Evolutionary conservation across 306 rosid genomes (phyloP), one percentile per base, ranked within the genome.

Genomic region (Adenanthera pavonina): DNA sequence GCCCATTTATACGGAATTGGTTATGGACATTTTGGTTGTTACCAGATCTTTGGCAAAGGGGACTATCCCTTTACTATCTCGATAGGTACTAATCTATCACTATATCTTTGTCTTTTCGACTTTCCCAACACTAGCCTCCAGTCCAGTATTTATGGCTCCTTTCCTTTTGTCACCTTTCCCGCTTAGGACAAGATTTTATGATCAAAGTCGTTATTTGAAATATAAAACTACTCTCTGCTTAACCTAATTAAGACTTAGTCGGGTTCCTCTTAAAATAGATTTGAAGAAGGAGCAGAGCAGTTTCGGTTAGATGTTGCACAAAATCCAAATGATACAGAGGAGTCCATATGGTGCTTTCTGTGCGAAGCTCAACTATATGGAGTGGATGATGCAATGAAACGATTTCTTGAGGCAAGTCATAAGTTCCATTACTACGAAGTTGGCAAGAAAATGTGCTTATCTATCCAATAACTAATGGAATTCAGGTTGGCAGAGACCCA

Each of bases 31-130:
- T 75, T 51, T 86, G 69, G 40, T 81, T 84, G 77, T 74, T 80
- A 46, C 73, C 95, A 95, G 99, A 93, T 91, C 97, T 95, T 85
- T 95, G 99, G 99, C 97, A 95, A 85, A 95, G 97, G 81, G 97
- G 97, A 13, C 87, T 93, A 6, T 90, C 99, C 61, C 92, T 93
- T 71, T 95, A 95, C 92, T 93, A 92, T 46, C 74, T 69, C 8
- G 56, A 69, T 5, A 69, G 74, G 74, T 69, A 46, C 74, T 44
- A 11, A 20, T 33, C 74, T 44, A 11, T 12, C 15, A 12, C 54
- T 44, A 20, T 46, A 30, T 68, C 36, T n/a, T 19, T n/a, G 72
- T 20, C 33, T 66, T 3, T 67, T 67, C 49, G 49, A 67, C 16
- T 44, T 67, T 41, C 72, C 51, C 9, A 8, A 17, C 2, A 0